Base-by-base conservation (phyloP, 805 yeast species). In the Hyphopichia homilentoma region DNA sequence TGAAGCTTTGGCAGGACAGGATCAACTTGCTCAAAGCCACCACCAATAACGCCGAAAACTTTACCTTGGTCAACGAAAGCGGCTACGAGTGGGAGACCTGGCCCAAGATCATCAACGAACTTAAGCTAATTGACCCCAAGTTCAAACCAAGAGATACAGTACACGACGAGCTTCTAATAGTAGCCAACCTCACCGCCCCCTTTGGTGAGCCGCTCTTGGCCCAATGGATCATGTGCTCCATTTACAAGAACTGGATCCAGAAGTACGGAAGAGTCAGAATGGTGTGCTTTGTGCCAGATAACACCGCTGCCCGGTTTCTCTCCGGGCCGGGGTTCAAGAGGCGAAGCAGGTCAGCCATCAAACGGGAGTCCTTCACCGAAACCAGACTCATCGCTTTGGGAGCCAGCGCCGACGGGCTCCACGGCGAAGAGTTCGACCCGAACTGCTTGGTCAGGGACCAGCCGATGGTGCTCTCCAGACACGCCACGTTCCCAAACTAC, bases 41-140 rank as follows among this genome's bases (percentile, higher is more conserved):
- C 15, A 50, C 59, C 0, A 51, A 49, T 4, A 54, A 57, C 27
- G 29, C 35, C 6, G 64, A 58, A 16, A 65, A 64, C 28, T 61
- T 67, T 33, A 46, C 50, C 18, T 49, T 57, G 23, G 53, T 48
- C 24, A 41, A 50, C 1, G 48, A 51, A 24, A 80, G 81, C 47
- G 89, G 93, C 4, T 83, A 72, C 50, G 58, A 73, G 11, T 86
- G 95, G 95, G 56, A 57, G 4, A 65, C 87, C 1, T 86, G 70
- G 46, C 52, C 59, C 3, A 54, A 64, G 1, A 37, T 81, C n/a
- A 60, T 77, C 6, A 61, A 72, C 6, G 47, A 64, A 4, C 68
- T 70, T 6, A 73, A 73, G 20, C 34, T 62, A 4, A 50, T 83
- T 1, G 29, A 38, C 8, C 64, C 67, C 0, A 13, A 35, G 1